Evolutionary conservation across 1,139 yeast genomes (phyloP).

Genomic region (Citeromyces siamensis): DNA sequence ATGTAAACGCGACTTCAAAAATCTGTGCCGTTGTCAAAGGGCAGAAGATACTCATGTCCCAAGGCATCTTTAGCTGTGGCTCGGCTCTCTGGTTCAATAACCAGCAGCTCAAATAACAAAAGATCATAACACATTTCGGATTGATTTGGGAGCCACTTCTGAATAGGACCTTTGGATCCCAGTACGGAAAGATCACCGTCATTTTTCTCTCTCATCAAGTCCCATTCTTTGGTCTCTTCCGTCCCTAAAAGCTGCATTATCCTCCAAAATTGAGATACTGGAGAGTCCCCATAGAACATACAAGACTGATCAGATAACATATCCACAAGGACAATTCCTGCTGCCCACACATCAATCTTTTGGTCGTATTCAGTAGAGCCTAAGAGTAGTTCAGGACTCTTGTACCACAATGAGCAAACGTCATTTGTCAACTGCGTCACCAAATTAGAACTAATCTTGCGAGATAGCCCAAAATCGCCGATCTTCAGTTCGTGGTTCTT

Average conservation of each 20-base stretch:
- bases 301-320: neutral
- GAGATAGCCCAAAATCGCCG: conserved; percentile 92
- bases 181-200: neutral
- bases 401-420: conserved; percentile 95
- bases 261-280: neutral
- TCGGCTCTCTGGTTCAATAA: neutral
- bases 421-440: conserved; percentile 80
- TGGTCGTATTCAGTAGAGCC: conserved; percentile 85
- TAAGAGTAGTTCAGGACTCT: conserved; percentile 86
- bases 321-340: conserved; percentile 94
- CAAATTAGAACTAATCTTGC: conserved; percentile 32
- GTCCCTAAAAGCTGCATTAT: neutral
- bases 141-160: neutral
- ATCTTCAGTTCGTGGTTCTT: conserved; percentile 77
- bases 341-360: conserved; percentile 90
- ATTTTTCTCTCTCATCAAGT: neutral
- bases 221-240: neutral
- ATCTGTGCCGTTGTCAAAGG: too few relatives aligned
- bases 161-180: neutral
- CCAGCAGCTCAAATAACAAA: neutral
- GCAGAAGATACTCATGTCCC: neutral
- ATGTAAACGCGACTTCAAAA: too few relatives aligned
- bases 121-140: neutral
- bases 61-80: neutral
- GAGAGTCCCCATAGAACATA: neutral